Percentiles rank a stretch among this genome's conserved stretches.
Evolutionary conservation across 2,329 filamentous ascomycete species (phyloP).

Genomic region (Penicillium hordei): DNA sequence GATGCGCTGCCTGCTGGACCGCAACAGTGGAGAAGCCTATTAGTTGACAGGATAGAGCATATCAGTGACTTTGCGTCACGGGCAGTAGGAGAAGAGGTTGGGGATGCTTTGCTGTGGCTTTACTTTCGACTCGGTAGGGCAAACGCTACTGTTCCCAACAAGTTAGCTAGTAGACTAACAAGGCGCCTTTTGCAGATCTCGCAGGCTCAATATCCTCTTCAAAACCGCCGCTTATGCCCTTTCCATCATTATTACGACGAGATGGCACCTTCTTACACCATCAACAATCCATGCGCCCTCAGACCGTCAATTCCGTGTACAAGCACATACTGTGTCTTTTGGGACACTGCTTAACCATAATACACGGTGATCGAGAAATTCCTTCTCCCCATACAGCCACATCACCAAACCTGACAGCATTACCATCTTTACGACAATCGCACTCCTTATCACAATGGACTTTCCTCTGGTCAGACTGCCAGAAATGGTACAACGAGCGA

Average conservation of each 20-base stretch:
- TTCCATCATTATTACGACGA: constrained; percentile 19
- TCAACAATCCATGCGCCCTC: not conserved
- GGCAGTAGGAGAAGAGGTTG: constrained; percentile 11
- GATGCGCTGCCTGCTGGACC: constrained; percentile 16
- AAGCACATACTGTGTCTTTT: constrained; percentile 22
- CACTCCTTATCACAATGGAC: constrained; percentile 26
- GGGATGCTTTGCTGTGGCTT: constrained; percentile 23
- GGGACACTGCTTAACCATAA: constrained; percentile 19
- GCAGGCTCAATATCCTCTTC: constrained; percentile 19
- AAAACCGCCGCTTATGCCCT: constrained; percentile 20
- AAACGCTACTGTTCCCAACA: rapidly evolving
- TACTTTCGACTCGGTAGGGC: constrained; percentile 21
- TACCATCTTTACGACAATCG: constrained; percentile 20
- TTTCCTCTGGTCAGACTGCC: constrained; percentile 27
- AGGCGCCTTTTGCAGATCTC: constrained; percentile 12
- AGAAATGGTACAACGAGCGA: constrained; percentile 29
- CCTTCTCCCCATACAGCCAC: constrained; percentile 6
- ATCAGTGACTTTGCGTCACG: constrained; percentile 7
- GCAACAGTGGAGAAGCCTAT: constrained; percentile 17
- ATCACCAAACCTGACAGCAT: constrained; percentile 14
- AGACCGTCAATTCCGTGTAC: constrained; percentile 15
- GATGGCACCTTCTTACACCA: constrained; percentile 18
- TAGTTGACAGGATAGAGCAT: constrained; percentile 7
- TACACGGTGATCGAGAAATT: constrained; percentile 15
- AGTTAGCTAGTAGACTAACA: not conserved